Evolutionary conservation across 2,329 filamentous ascomycete genomes (phyloP), one percentile per base, ranked within the genome.

Genomic region (Byssochlamys sp.): DNA sequence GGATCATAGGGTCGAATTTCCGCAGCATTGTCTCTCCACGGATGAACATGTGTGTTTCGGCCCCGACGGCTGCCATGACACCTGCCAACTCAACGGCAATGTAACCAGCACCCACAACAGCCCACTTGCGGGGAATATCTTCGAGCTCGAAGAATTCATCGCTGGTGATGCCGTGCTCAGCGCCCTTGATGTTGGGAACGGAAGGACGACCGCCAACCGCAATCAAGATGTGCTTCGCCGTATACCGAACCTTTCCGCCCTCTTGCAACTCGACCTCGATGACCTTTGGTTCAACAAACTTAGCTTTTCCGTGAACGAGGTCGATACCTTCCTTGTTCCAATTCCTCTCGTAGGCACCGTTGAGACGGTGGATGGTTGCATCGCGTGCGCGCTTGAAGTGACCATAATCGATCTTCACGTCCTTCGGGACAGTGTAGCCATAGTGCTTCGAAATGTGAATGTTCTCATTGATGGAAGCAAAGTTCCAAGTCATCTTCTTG

Each of bases 401-500:
- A 48, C 66, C 69, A 63, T 78, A 81, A 64, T 79, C 70, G 56
- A 75, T 72, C 4, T 70, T 68, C 39, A 77, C 66, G 39, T 75
- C 67, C 14, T 74, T 63, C 7, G 76, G 74, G 35, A 78, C 73
- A 24, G 74, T 72, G 61, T 78, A 80, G 52, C 77, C 78, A 66
- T 80, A 81, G 63, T 76, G 67, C 57, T 72, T 71, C 57, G 72
- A 76, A 7, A 74, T 67, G 49, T 77, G 71, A 7, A 80, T 65
- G n/a, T 71, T 71, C 65, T 80, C 78, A 53, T 75, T 73, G 59
- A 81, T 72, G 28, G 76, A 75, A 4, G 77, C 76, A 58, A 78
- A 78, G 65, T 80, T 79, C 76, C 75, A 80, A 52, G 77, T 79
- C 71, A 80, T 78, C 60, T 80, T 80, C 67, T 80, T 80, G 28